Evolutionary conservation across 805 yeast genomes (phyloP), one percentile per base, ranked within the genome.

Genomic region (Torulaspora delbrueckii): DNA sequence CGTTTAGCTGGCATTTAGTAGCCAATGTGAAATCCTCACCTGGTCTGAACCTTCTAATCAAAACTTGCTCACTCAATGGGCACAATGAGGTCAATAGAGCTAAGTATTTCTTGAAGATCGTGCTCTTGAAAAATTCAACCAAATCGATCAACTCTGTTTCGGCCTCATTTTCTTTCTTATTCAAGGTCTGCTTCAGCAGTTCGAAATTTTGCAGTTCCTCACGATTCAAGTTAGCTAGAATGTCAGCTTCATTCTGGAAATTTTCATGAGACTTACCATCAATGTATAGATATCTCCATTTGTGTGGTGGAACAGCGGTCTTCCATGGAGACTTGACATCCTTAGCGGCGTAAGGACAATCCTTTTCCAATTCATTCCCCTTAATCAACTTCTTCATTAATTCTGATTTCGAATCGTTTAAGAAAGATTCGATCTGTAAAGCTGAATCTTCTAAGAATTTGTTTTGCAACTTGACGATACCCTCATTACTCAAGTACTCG

Each of bases 21-120:
- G 99, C 99, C 37, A 93, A 69, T 3, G 91, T 90, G 66, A 86
- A 93, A 64, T 93, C 99, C 24, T 79, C 82, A 3, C 98, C 99
- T 1, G 96, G 99, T 57, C 99, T 78, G 69, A 93, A 93, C 52
- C 97, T 73, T 58, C 99, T 76, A 6, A 86, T 76, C 22, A 90
- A 61, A 1, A 85, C 69, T 54, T 84, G 86, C 52, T 84, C 86
- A 40, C 82, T 75, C 3, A 79, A 68, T 7, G 84, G 79, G 2
- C 76, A 65, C 44, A 88, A 59, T 12, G 80, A 76, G 0, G 96
- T 84, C 2, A 90, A 62, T 2, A 68, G 47, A 16, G 71, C 67
- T 37, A 93, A 62, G 84, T 93, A 90, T 61, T 82, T 81, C 38
- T 75, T 74, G 66, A 86, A 90, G 10, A 80, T 72, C 1, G 68